Conservation (phyloP, 2,329 filamentous ascomycete species). For the Huntiella bhutanensis region DNA sequence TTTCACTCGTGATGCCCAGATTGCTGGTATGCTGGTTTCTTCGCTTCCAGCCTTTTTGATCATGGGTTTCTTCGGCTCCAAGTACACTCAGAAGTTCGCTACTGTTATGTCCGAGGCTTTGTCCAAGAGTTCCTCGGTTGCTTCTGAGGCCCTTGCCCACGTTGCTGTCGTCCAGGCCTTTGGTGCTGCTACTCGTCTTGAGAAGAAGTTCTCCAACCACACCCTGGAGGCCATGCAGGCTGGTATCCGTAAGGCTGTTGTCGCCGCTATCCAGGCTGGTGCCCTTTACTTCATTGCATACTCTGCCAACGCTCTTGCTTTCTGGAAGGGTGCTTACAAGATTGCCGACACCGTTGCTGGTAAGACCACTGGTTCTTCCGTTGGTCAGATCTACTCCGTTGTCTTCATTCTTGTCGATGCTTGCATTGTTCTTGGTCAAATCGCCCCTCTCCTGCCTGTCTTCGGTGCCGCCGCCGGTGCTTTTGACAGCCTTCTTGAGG, state of each 20-base stretch:
- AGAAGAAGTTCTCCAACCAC: conserved; percentile 36
- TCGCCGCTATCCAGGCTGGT: conserved; percentile 38
- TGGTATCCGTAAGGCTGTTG: conserved; percentile 38
- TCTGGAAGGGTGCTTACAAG: conserved; percentile 44
- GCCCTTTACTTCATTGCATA: conserved; percentile 49
- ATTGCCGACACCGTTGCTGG: conserved; percentile 23
- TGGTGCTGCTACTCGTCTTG: conserved; percentile 37
- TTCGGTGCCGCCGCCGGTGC: conserved; percentile 38
- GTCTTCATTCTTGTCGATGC: conserved; percentile 46
- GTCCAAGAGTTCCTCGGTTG: conserved; percentile 40
- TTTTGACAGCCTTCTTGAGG: conserved; percentile 36
- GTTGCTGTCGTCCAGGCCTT: conserved; percentile 45
- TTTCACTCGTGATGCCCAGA: conserved; percentile 41
- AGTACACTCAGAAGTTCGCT: conserved; percentile 33
- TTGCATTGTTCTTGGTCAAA: conserved; percentile 41
- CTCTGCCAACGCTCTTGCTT: conserved; percentile 45
- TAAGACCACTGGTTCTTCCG: conserved; percentile 18
- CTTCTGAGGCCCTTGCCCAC: conserved; percentile 41
- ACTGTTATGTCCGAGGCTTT: conserved; percentile 31
- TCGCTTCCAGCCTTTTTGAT: conserved; percentile 43
- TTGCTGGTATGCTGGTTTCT: conserved; percentile 46
- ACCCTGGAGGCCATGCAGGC: conserved; percentile 30
- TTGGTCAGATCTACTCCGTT: conserved; percentile 39
- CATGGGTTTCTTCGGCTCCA: conserved; percentile 35
- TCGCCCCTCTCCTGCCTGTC: conserved; percentile 43